Evolutionary conservation across 1,139 yeast species (phyloP).

Genomic region (Yamadazyma mexicana): DNA sequence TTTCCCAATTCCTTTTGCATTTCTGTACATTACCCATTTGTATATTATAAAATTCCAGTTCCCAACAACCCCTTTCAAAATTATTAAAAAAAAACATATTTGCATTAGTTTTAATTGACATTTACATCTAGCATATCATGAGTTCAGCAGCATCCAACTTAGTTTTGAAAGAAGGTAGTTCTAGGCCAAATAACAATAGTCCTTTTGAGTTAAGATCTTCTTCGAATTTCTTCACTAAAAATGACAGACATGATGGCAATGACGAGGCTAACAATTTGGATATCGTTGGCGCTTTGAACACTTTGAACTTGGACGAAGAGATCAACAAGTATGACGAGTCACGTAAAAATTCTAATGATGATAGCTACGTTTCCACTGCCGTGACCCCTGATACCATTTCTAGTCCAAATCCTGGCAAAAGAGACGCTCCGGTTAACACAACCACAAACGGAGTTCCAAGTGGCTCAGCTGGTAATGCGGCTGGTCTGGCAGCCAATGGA

Average conservation of each 20-base stretch:
- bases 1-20: not conserved
- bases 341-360: constrained; percentile 6
- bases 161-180: not conserved
- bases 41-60: too few relatives aligned
- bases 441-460: not conserved
- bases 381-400: not conserved
- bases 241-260: not conserved
- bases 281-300: constrained; percentile 44
- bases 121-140: not conserved
- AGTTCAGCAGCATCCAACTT: constrained; percentile 2
- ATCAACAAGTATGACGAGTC: constrained; percentile 11
- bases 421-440: not conserved
- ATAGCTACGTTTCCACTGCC: not conserved
- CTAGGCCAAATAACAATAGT: constrained; percentile 6
- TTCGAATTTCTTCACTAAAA: constrained; percentile 15
- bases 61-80: too few relatives aligned
- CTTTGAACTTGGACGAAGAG: constrained; percentile 42
- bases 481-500: not conserved
- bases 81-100: too few relatives aligned
- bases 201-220: constrained; percentile 5
- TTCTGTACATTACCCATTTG: too few relatives aligned
- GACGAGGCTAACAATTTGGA: constrained; percentile 30
- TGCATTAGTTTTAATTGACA: not conserved
- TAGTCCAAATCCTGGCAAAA: not conserved
- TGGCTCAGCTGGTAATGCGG: not conserved